Evolutionary conservation across 768 basidiomycete species (phyloP).

Genomic region (Termitomyces eurrhizus): DNA sequence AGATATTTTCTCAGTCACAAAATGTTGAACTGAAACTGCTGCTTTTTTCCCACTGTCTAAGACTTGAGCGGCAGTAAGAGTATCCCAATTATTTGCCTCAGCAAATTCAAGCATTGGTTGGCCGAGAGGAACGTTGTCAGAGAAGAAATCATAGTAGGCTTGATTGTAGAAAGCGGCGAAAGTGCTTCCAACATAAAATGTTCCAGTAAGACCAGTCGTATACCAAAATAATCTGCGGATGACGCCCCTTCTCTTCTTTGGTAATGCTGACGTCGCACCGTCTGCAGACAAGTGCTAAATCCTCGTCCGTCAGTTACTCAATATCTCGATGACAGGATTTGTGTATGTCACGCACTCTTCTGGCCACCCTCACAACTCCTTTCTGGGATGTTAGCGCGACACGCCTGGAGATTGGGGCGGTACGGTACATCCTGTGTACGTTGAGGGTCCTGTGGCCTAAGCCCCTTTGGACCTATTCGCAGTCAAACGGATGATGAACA

Average conservation of each 20-base stretch:
- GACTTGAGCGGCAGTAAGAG: slow-evolving; percentile 58
- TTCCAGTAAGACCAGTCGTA: slow-evolving; percentile 61
- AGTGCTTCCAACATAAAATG: slow-evolving; percentile 81
- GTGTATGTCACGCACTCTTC: slow-evolving; percentile 46
- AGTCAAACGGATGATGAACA: slow-evolving; percentile 11
- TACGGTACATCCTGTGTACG: slow-evolving; percentile 48
- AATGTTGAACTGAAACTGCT: slow-evolving; percentile 44
- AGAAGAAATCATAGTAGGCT: slow-evolving; percentile 83
- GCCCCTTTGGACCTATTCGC: slow-evolving; percentile 11
- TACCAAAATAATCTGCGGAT: slow-evolving; percentile 64
- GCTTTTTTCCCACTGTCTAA: slow-evolving; percentile 49
- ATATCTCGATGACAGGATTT: neutral
- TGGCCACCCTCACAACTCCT: slow-evolving; percentile 46
- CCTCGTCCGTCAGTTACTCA: neutral
- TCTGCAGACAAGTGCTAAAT: slow-evolving; percentile 66
- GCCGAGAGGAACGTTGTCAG: slow-evolving; percentile 74
- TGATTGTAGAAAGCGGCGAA: slow-evolving; percentile 76
- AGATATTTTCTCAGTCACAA: slow-evolving; percentile 48
- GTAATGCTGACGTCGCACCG: slow-evolving; percentile 26
- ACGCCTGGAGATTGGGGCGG: slow-evolving; percentile 52
- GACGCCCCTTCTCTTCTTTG: slow-evolving; percentile 51
- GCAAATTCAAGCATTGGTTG: slow-evolving; percentile 76
- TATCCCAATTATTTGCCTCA: slow-evolving; percentile 77
- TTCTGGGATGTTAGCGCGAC: slow-evolving; percentile 41
- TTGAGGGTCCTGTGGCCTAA: slow-evolving; percentile 18